phyloP scores from a whole-genome alignment of 2,329 filamentous ascomycete species.

The Alternaria angustiovoidea region DNA sequence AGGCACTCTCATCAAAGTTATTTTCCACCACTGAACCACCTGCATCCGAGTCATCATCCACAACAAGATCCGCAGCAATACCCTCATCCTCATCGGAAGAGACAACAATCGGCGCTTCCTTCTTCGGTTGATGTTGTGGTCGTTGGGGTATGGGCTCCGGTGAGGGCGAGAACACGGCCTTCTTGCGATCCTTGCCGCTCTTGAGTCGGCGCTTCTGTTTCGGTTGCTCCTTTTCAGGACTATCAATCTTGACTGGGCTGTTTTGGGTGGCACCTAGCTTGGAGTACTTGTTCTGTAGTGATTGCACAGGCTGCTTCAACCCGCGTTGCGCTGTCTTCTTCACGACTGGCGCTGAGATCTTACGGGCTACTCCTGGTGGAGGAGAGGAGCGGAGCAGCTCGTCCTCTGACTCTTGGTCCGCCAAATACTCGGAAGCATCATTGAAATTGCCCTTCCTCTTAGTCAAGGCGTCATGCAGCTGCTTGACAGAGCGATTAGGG shows the following conservation, averaged over 20 bases:
- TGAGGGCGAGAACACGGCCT: conserved; percentile 39
- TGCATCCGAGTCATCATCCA: conserved; percentile 56
- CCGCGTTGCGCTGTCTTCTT: conserved; percentile 64
- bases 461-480: conserved; percentile 61
- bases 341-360: conserved; percentile 27
- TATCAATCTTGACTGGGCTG: conserved; percentile 23
- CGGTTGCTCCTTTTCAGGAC: conserved; percentile 28
- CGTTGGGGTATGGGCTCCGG: conserved; percentile 25
- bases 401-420: conserved; percentile 42
- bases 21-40: conserved; percentile 42
- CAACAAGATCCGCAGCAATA: conserved; percentile 44
- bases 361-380: conserved; percentile 31
- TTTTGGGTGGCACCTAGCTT: conserved; percentile 30
- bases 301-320: conserved; percentile 62
- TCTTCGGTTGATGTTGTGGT: conserved; percentile 27
- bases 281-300: conserved; percentile 65
- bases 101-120: conserved; percentile 23
- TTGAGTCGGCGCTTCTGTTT: conserved; percentile 55
- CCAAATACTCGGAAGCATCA: conserved; percentile 54
- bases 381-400: conserved; percentile 43
- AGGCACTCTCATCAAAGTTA: conserved; percentile 58
- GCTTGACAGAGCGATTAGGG: conserved; percentile 56
- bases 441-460: conserved; percentile 62
- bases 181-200: conserved; percentile 52
- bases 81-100: conserved; percentile 46